Conservation (phyloP, 1,284 basidiomycete species). For the Leccinum cinnamomeum region DNA sequence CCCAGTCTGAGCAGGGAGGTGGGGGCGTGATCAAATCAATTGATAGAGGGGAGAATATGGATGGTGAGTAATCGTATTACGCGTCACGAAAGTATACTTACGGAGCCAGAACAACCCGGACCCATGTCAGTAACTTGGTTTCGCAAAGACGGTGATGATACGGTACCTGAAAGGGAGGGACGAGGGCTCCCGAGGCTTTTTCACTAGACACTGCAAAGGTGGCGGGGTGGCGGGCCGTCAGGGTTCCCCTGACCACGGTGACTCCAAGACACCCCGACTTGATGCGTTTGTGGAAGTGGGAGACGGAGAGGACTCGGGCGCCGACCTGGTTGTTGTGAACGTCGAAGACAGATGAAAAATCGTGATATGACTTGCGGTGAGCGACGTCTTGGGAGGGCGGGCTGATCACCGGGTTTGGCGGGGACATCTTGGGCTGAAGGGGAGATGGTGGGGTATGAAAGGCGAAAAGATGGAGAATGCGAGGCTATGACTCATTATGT, state of each 20-base stretch:
- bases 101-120: no score
- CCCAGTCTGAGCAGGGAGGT: no score
- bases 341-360: slow-evolving; percentile 3
- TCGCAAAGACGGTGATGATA: no score
- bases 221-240: slow-evolving; percentile 24
- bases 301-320: slow-evolving; percentile 53
- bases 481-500: background rate
- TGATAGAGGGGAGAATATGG: no score
- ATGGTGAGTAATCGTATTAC: no score
- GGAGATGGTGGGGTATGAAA: background rate
- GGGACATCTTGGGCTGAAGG: slow-evolving; percentile 2
- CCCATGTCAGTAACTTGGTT: no score
- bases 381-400: background rate
- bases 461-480: background rate
- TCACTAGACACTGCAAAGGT: no score
- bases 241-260: slow-evolving; percentile 42
- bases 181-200: no score
- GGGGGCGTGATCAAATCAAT: no score
- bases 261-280: slow-evolving; percentile 49
- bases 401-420: background rate
- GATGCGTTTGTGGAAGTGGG: slow-evolving; percentile 55
- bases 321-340: slow-evolving; percentile 46
- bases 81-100: no score
- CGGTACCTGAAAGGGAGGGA: no score
- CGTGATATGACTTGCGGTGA: background rate